Evolutionary conservation across 1,284 basidiomycete species (phyloP).

Genomic region (Malassezia japonica): DNA sequence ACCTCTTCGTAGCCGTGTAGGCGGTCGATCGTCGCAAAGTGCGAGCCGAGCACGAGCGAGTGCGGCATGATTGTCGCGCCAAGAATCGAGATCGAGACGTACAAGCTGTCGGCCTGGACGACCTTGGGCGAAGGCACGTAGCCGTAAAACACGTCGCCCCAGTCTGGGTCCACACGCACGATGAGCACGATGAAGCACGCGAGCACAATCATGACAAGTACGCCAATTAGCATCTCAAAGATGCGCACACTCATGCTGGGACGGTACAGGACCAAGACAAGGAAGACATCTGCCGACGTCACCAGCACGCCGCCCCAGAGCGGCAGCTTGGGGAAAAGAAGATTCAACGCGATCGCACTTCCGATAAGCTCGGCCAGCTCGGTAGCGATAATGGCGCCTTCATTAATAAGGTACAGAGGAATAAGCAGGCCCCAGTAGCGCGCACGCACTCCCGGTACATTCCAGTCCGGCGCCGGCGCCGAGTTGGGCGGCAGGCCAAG

Average conservation of each 20-base stretch:
- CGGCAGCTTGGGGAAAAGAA: conserved; percentile 65
- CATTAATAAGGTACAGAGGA: conserved; percentile 55
- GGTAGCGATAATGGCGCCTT: conserved; percentile 63
- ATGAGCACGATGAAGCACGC: conserved; percentile 74
- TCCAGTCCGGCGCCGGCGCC: conserved; percentile 51
- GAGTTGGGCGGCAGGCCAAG: conserved; percentile 14
- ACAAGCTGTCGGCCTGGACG: conserved; percentile 58
- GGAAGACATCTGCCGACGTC: conserved; percentile 71
- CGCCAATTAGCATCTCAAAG: conserved; percentile 64
- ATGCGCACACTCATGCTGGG: conserved; percentile 47
- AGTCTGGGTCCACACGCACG: conserved; percentile 62
- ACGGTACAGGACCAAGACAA: conserved; percentile 55
- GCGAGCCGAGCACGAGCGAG: conserved; percentile 76
- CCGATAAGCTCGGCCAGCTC: conserved; percentile 63
- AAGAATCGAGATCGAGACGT: conserved; percentile 60
- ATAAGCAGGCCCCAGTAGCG: conserved; percentile 46
- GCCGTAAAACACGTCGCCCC: conserved; percentile 72
- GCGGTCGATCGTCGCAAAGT: conserved; percentile 48
- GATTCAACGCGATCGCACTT: conserved; percentile 64
- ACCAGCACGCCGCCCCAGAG: conserved; percentile 57
- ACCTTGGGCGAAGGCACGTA: conserved; percentile 65
- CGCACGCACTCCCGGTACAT: conserved; percentile 54
- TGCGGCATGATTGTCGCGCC: conserved; percentile 69
- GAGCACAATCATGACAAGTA: conserved; percentile 50
- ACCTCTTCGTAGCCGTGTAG: conserved; percentile 5